Conservation (phyloP, 768 basidiomycete genomes). For the Pleurotus sapidus region DNA sequence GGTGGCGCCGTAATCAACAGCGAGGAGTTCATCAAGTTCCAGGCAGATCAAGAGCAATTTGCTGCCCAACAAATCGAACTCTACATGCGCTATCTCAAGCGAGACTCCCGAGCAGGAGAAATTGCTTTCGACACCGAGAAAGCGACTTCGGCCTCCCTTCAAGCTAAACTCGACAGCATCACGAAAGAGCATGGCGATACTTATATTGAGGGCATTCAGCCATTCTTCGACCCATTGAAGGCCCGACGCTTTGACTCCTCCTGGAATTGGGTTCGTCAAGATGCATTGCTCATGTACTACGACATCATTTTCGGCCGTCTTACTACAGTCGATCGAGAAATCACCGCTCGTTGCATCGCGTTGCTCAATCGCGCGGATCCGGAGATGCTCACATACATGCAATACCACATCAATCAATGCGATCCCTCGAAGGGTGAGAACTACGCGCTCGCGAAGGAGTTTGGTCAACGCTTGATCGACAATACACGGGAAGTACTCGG, state of each 20-base stretch:
- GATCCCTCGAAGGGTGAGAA: constrained; percentile 83
- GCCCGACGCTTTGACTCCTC: constrained; percentile 98
- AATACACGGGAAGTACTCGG: constrained; percentile 86
- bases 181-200: constrained; percentile 88
- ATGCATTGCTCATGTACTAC: constrained; percentile 94
- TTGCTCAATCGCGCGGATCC: constrained; percentile 98
- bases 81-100: constrained; percentile 94
- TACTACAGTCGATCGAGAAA: constrained; percentile 92
- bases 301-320: constrained; percentile 97
- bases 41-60: constrained; percentile 88
- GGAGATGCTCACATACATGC: constrained; percentile 90
- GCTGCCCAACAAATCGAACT: constrained; percentile 92
- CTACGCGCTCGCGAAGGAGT: constrained; percentile 94
- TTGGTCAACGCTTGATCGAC: constrained; percentile 92
- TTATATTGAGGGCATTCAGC: constrained; percentile 94
- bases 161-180: constrained; percentile 86
- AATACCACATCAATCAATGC: constrained; percentile 87
- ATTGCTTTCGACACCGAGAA: constrained; percentile 87
- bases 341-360: constrained; percentile 94
- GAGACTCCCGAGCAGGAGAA: constrained; percentile 91
- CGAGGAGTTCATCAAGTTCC: constrained; percentile 97
- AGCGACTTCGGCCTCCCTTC: constrained; percentile 65
- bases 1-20: constrained; percentile 94
- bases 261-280: constrained; percentile 99
- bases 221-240: constrained; percentile 91